phyloP scores from a whole-genome alignment of 345 rosid species.

The Brassica cretica region DNA sequence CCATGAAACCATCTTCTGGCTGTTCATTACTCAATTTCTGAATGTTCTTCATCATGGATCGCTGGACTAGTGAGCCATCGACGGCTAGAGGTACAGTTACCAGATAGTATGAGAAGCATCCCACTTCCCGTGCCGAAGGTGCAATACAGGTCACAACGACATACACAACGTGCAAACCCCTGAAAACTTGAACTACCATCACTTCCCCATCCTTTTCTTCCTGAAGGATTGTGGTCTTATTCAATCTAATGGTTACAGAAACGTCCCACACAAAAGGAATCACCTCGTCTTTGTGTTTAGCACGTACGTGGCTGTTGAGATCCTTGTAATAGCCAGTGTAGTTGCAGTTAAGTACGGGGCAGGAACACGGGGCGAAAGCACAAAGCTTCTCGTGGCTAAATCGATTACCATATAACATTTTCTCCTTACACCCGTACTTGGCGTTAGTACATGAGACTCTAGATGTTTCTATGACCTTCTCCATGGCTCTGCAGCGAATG shows the following conservation, averaged over 20 bases:
- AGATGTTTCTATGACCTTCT: conserved; percentile 51
- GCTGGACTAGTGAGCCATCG: too few relatives aligned
- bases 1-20: too few relatives aligned
- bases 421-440: conserved; percentile 49
- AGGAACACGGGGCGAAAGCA: conserved; percentile 45
- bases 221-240: conserved; percentile 9
- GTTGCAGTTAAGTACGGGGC: conserved; percentile 54
- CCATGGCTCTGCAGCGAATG: conserved; percentile 61
- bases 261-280: conserved; percentile 3
- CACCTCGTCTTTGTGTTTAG: conserved; percentile 37
- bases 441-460: conserved; percentile 47
- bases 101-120: too few relatives aligned
- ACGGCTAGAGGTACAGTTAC: too few relatives aligned
- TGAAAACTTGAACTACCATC: conserved; percentile 38
- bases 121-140: too few relatives aligned
- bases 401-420: conserved; percentile 35
- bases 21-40: too few relatives aligned
- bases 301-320: conserved; percentile 42
- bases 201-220: conserved; percentile 25
- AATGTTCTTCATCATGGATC: too few relatives aligned
- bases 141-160: too few relatives aligned
- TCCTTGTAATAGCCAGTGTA: conserved; percentile 45
- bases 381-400: conserved; percentile 50
- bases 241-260: conserved; percentile 1
- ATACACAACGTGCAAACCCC: too few relatives aligned